phyloP scores from a whole-genome alignment of 192 early-diverging fungal species.

The Coemansia pectinata region DNA sequence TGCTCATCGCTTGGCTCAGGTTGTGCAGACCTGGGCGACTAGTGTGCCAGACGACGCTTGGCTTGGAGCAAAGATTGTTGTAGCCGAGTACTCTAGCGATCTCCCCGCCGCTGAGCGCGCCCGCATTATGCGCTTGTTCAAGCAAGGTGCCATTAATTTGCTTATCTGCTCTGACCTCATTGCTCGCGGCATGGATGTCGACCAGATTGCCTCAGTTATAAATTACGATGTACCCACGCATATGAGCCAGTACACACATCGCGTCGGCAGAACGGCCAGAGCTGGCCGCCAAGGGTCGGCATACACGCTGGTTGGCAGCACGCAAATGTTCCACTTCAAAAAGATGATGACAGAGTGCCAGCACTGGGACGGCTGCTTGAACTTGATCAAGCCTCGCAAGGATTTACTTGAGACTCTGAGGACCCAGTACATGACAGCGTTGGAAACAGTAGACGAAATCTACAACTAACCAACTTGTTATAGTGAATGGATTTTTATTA shows the following conservation, averaged over 20 bases:
- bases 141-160: slow-evolving; percentile 64
- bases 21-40: slow-evolving; percentile 65
- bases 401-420: slow-evolving; percentile 37
- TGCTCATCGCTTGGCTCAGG: slow-evolving; percentile 75
- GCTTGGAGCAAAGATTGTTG: slow-evolving; percentile 22
- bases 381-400: slow-evolving; percentile 56
- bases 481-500: no score
- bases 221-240: slow-evolving; percentile 85
- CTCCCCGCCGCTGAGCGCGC: slow-evolving; percentile 63
- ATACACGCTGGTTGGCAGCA: slow-evolving; percentile 69
- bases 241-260: slow-evolving; percentile 88
- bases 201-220: slow-evolving; percentile 74
- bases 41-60: slow-evolving; percentile 21
- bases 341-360: slow-evolving; percentile 67
- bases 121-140: slow-evolving; percentile 65
- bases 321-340: slow-evolving; percentile 72
- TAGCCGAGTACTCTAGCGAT: slow-evolving; percentile 78
- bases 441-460: slow-evolving; percentile 25
- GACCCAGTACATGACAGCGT: slow-evolving; percentile 35
- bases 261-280: slow-evolving; percentile 89
- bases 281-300: slow-evolving; percentile 82
- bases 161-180: slow-evolving; percentile 86
- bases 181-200: slow-evolving; percentile 88
- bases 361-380: slow-evolving; percentile 60
- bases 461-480: slow-evolving; percentile 7